Base-by-base conservation (phyloP, 352 stramenopile species). In the Globisporangium camurandrum region DNA sequence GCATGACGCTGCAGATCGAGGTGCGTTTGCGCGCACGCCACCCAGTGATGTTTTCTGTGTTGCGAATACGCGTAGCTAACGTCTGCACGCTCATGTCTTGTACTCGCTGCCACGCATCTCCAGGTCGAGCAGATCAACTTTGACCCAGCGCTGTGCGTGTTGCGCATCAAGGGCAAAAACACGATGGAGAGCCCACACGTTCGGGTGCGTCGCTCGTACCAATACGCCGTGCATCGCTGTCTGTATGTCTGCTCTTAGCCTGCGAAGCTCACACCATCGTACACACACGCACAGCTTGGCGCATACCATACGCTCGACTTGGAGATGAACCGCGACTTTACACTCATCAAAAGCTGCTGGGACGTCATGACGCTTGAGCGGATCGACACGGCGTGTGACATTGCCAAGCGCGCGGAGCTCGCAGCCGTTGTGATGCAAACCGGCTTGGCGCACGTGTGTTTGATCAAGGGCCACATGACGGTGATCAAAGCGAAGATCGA, bases 281-380 rank as follows among this genome's bases (percentile, higher is more conserved):
- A n/a, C 9, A 14, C 31, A 37, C 64, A 28, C 26, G 11, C 34
- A 45, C 51, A 96, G 71, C 81, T 99, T 64, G 96, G 96, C 47
- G 93, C 96, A 40, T 97, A 98, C 67, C 97, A 99, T 71, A 99
- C 96, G 17, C 61, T 99, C 28, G 96, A 98, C 43, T 64, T 99
- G 10, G 95, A 98, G 74, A 76, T 98, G 64, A 96, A 98, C 65
- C 81, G 91, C 54, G 88, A 97, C 61, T 98, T 99, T 66, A 97
- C 84, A 19, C 72, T 99, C 36, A 78, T 91, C 46, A 99, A 99
- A 63, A 71, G 75, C 34, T 96, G 84, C 61, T 99, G 97, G 97
- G 97, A 99, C 82, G 72, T 97, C 57, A 96, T 99, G 64, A 96
- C 88, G 51, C 66, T 99, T 31, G 95, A 99, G 70, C 75, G 95